phyloP scores from a whole-genome alignment of 305 asterid species.

The Fraxinus floribunda region DNA sequence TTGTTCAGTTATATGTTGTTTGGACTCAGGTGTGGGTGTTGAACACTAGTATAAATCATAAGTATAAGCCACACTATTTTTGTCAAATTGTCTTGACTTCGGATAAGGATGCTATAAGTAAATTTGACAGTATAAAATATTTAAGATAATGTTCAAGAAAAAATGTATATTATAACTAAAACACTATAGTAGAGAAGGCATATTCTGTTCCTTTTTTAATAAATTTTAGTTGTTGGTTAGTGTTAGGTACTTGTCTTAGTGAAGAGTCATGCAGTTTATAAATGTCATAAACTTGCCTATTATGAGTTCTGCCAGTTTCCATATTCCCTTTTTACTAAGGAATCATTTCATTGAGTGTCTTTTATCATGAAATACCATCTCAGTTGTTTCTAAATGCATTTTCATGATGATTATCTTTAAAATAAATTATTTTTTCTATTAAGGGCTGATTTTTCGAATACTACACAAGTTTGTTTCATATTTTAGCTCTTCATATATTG shows the following conservation, averaged over 20 bases:
- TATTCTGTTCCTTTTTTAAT: neutral
- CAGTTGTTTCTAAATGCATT: neutral
- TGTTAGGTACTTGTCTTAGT: neutral
- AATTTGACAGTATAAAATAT: neutral
- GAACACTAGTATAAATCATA: neutral
- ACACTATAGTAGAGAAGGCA: neutral
- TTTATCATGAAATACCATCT: neutral
- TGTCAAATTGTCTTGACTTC: neutral
- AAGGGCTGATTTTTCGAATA: neutral
- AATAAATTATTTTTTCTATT: conserved; percentile 1
- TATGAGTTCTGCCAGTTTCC: neutral
- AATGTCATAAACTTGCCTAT: neutral
- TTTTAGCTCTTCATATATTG: conserved; percentile 13
- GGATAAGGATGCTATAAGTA: neutral
- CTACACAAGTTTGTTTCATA: neutral
- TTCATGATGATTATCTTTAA: neutral
- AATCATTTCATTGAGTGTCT: neutral
- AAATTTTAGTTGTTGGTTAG: neutral
- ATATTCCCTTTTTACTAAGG: neutral
- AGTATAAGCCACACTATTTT: neutral
- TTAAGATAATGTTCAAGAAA: neutral
- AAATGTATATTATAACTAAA: neutral
- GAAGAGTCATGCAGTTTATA: neutral
- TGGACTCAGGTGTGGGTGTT: neutral
- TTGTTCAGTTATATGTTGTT: neutral